Conservation (phyloP, 192 early-diverging fungal species). For the Linderina pennispora region DNA sequence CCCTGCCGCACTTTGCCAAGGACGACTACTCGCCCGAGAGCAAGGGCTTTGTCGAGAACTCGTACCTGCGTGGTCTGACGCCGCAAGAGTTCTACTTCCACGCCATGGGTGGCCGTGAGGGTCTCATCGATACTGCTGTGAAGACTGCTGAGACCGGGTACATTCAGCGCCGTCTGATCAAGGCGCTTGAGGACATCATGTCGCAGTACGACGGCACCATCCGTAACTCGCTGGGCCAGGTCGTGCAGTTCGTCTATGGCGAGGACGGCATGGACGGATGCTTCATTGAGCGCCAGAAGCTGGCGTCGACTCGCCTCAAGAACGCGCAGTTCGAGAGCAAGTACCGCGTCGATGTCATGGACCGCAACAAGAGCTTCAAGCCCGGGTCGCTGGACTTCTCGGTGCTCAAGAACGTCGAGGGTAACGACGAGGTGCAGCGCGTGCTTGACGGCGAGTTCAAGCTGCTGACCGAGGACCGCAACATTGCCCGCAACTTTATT, state of each 20-base stretch:
- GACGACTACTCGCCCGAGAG: slow-evolving; percentile 92
- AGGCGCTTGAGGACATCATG: slow-evolving; percentile 97
- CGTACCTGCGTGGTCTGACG: slow-evolving; percentile 74
- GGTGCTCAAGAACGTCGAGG: slow-evolving; percentile 72
- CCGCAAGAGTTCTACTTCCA: slow-evolving; percentile 99
- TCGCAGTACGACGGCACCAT: slow-evolving; percentile 97
- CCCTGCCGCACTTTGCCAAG: slow-evolving; percentile 96
- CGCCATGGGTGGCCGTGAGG: slow-evolving; percentile 99
- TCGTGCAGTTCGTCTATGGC: slow-evolving; percentile 96
- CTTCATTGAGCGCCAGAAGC: slow-evolving; percentile 74
- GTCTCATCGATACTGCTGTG: slow-evolving; percentile 98
- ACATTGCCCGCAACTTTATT: slow-evolving; percentile 68
- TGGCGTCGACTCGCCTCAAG: slow-evolving; percentile 63
- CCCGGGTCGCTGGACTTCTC: slow-evolving; percentile 62
- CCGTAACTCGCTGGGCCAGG: slow-evolving; percentile 86
- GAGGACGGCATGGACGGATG: slow-evolving; percentile 98
- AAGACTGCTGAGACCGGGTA: slow-evolving; percentile 99
- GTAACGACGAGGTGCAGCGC: slow-evolving; percentile 60
- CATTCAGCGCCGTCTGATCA: slow-evolving; percentile 97
- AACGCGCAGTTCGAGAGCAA: slow-evolving; percentile 68
- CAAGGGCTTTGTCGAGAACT: slow-evolving; percentile 49
- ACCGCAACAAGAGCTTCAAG: slow-evolving; percentile 59
- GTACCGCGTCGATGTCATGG: slow-evolving; percentile 78
- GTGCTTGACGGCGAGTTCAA: slow-evolving; percentile 77
- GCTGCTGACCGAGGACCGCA: slow-evolving; percentile 72